phyloP scores from a whole-genome alignment of 345 rosid species.

The Erysimum cheiranthoides region DNA sequence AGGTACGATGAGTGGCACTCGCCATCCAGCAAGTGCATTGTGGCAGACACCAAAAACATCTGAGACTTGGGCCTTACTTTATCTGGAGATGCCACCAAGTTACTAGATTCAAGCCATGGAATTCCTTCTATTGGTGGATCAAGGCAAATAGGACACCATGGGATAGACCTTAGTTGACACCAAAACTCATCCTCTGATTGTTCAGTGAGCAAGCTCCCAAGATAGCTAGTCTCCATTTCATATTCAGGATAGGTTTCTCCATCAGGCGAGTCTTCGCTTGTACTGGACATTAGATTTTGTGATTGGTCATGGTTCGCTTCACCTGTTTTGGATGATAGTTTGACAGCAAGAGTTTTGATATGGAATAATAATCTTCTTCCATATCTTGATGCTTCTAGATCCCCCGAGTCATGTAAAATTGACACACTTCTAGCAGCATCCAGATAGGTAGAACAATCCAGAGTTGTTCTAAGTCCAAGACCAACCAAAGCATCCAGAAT shows the following conservation, averaged over 20 bases:
- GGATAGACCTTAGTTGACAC: conserved; percentile 74
- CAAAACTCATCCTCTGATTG: conserved; percentile 82
- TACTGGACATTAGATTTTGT: conserved; percentile 35
- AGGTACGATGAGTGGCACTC: conserved; percentile 66
- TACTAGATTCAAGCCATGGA: conserved; percentile 78
- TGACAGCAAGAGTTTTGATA: conserved; percentile 67
- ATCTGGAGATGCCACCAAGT: conserved; percentile 69
- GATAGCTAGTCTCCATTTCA: conserved; percentile 51
- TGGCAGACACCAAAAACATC: conserved; percentile 78
- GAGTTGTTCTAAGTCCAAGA: conserved; percentile 74
- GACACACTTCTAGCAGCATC: conserved; percentile 88
- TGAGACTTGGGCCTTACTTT: conserved; percentile 85
- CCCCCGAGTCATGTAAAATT: conserved; percentile 61
- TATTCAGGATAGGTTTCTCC: conserved; percentile 45
- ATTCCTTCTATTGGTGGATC: conserved; percentile 77
- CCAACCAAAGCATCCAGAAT: conserved; percentile 68
- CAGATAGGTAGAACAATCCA: conserved; percentile 71
- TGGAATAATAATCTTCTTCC: conserved; percentile 63
- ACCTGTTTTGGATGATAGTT: conserved; percentile 51
- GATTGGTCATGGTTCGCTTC: conserved; percentile 50
- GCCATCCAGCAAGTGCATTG: conserved; percentile 77
- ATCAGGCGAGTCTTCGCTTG: conserved; percentile 46
- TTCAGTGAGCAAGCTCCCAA: conserved; percentile 58
- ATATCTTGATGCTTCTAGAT: conserved; percentile 57
- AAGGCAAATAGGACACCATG: conserved; percentile 84